Conservation (phyloP, 2,329 filamentous ascomycete species). For the Ceratocystis cubensis region DNA sequence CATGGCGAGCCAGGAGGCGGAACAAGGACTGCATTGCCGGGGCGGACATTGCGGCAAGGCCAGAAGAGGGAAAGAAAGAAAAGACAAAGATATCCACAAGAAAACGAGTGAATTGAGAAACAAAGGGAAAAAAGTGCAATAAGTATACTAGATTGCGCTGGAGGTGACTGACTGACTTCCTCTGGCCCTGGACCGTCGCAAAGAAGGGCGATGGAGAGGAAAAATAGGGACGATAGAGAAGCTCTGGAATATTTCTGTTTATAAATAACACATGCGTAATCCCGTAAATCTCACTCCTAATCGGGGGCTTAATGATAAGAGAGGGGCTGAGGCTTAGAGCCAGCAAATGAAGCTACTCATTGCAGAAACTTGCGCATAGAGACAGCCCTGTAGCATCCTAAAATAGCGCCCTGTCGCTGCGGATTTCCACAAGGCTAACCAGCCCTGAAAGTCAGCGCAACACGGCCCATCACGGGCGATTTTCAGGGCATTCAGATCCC, state of each 20-base stretch:
- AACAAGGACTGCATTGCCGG: not conserved
- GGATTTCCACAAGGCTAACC: not conserved
- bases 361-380: not conserved
- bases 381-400: not conserved
- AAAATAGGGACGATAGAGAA: not conserved
- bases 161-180: not conserved
- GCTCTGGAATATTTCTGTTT: conserved; percentile 1
- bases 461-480: not conserved
- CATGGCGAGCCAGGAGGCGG: conserved; percentile 15
- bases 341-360: not conserved
- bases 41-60: not conserved
- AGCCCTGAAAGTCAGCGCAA: not conserved
- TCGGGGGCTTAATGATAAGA: not conserved
- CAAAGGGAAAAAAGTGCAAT: not conserved
- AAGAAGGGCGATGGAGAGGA: conserved; percentile 9
- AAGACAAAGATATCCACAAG: not conserved
- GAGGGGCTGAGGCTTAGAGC: not conserved
- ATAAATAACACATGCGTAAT: conserved; percentile 4
- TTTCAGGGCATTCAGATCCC: not conserved
- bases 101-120: not conserved
- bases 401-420: not conserved
- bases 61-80: not conserved
- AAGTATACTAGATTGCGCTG: not conserved
- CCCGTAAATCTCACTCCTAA: not conserved
- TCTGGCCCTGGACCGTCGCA: conserved; percentile 3